These are phyloP conservation scores for Galerina sulciceps DNA, from an alignment of 768 basidiomycete species.

Conservation along the genomic window DNA sequence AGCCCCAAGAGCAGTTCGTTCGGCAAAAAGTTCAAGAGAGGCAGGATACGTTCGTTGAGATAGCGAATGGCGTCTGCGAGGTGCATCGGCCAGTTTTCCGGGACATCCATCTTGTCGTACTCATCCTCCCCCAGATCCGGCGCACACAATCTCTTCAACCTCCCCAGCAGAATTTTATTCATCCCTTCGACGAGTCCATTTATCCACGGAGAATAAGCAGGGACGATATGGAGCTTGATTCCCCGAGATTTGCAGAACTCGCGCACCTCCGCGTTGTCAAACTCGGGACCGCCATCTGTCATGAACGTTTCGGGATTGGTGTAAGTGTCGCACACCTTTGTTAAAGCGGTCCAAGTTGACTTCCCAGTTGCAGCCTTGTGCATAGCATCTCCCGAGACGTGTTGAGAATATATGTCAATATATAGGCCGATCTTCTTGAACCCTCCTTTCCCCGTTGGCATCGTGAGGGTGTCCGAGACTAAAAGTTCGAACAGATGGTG, in stretches of 20 bases:
- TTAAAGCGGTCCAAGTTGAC: conserved; percentile 24
- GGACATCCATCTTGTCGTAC: conserved; percentile 21
- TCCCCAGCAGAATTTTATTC: conserved; percentile 35
- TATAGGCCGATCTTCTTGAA: conserved; percentile 31
- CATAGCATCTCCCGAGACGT: conserved; percentile 32
- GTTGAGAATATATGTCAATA: conserved; percentile 34
- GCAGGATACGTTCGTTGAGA: conserved; percentile 30
- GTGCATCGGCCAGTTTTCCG: conserved; percentile 34
- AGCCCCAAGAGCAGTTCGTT: conserved; percentile 36
- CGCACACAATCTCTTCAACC: too few relatives aligned
- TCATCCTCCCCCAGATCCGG: conserved; percentile 22
- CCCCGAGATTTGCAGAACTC: conserved; percentile 27
- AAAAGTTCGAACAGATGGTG: conserved; percentile 27
- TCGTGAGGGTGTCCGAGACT: conserved; percentile 37
- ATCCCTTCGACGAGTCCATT: conserved; percentile 31
- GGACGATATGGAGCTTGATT: conserved; percentile 18
- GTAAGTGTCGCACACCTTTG: conserved; percentile 25
- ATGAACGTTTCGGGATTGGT: conserved; percentile 35
- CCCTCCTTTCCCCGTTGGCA: conserved; percentile 36
- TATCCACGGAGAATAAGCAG: conserved; percentile 45
- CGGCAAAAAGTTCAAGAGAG: conserved; percentile 26
- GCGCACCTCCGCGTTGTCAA: conserved; percentile 34
- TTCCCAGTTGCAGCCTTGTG: conserved; percentile 32
- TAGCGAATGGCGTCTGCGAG: conserved; percentile 29
- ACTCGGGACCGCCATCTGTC: conserved; percentile 41